These are phyloP conservation scores for Cardamine resedifolia DNA, from an alignment of 345 rosid species.

Conservation along the genomic window DNA sequence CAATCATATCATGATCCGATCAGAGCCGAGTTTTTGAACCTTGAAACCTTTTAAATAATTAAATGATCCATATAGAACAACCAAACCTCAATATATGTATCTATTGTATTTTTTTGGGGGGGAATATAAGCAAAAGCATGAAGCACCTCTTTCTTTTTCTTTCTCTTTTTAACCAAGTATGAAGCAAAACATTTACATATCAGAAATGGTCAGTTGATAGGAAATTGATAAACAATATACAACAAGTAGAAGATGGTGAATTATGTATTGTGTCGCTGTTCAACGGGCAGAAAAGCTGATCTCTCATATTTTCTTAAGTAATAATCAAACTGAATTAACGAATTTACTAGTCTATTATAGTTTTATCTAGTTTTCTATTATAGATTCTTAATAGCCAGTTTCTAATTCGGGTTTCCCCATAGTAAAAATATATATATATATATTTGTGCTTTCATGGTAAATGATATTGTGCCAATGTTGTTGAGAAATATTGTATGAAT, in stretches of 20 bases:
- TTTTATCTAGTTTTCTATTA: neutral
- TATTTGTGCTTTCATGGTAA: too few relatives aligned
- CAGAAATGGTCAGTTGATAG: neutral
- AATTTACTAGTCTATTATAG: neutral
- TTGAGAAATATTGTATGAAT: too few relatives aligned
- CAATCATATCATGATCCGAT: neutral
- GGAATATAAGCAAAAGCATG: neutral
- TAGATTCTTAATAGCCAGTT: neutral
- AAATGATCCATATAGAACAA: neutral
- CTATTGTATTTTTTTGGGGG: neutral
- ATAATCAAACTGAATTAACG: neutral
- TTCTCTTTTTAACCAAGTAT: neutral
- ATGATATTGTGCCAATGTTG: too few relatives aligned
- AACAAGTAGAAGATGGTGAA: conserved; percentile 9
- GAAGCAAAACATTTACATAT: conserved; percentile 1
- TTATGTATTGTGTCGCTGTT: neutral
- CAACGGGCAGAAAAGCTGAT: neutral
- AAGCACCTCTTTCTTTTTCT: neutral
- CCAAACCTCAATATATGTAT: neutral
- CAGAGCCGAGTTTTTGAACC: neutral
- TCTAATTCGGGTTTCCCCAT: neutral
- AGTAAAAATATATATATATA: too few relatives aligned
- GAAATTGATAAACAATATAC: neutral
- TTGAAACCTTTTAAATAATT: neutral
- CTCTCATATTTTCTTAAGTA: neutral